Evolutionary conservation across 2,329 filamentous ascomycete genomes (phyloP).

Genomic region (Diplodia scrobiculata): DNA sequence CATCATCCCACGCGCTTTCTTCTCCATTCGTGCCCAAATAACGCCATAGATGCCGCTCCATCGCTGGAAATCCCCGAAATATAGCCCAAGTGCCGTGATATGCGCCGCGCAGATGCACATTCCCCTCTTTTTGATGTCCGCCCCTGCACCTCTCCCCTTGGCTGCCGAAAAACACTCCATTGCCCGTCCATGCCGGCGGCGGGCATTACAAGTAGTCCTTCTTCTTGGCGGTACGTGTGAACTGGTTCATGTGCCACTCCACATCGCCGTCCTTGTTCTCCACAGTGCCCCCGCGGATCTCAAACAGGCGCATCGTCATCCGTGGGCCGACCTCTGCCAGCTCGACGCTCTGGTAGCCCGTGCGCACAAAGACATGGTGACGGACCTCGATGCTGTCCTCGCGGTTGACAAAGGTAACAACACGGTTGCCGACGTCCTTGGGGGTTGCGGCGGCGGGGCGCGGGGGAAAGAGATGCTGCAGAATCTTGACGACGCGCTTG

Average conservation of each 20-base stretch:
- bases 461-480: constrained; percentile 94
- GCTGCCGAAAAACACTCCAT: constrained; percentile 7
- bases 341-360: constrained; percentile 85
- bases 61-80: constrained; percentile 11
- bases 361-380: constrained; percentile 92
- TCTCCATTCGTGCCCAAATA: constrained; percentile 20
- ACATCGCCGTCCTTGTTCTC: constrained; percentile 95
- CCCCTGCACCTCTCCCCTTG: constrained; percentile 14
- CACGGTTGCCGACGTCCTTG: constrained; percentile 77
- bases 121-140: constrained; percentile 13
- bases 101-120: constrained; percentile 19
- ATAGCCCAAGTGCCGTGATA: constrained; percentile 19
- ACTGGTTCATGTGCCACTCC: constrained; percentile 95
- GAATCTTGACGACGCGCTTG: constrained; percentile 78
- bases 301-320: constrained; percentile 96
- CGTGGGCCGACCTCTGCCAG: constrained; percentile 86
- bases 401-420: constrained; percentile 93
- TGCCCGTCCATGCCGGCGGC: constrained; percentile 14
- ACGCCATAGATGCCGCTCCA: constrained; percentile 22
- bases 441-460: constrained; percentile 65
- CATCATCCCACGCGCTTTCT: constrained; percentile 20
- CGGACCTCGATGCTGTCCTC: constrained; percentile 86
- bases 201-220: constrained; percentile 80
- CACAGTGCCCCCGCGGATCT: constrained; percentile 86
- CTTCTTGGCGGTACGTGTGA: constrained; percentile 89